Evolutionary conservation across 352 stramenopile genomes (phyloP).

Genomic region (Pythium angustatum): DNA sequence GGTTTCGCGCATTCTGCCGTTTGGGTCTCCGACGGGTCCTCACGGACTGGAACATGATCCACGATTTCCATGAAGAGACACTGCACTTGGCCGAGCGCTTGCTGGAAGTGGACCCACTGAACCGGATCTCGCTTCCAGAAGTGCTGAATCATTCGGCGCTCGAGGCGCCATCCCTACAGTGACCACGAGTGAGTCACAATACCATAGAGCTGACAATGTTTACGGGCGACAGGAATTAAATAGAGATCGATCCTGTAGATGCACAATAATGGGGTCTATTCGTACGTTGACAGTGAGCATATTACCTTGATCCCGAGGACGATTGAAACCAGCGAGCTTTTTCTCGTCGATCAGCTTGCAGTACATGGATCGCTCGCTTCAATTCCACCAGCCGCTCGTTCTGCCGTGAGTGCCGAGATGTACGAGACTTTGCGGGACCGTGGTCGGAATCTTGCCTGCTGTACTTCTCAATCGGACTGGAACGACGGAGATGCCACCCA

Average conservation of each 20-base stretch:
- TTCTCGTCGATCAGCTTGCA: conserved; percentile 41
- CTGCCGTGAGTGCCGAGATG: background rate
- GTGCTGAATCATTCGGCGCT: conserved; percentile 20
- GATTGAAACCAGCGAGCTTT: conserved; percentile 39
- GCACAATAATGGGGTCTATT: background rate
- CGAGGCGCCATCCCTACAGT: background rate
- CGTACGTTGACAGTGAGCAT: background rate
- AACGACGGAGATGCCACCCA: background rate
- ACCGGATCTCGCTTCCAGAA: conserved; percentile 23
- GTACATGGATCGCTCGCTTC: conserved; percentile 31
- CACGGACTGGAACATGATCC: conserved; percentile 23
- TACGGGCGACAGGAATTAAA: background rate
- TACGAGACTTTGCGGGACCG: background rate
- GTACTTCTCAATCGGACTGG: no score
- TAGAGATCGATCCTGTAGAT: background rate
- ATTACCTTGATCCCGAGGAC: conserved; percentile 14
- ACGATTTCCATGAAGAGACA: conserved; percentile 13
- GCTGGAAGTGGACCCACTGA: conserved; percentile 24
- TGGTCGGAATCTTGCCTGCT: no score
- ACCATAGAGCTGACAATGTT: background rate
- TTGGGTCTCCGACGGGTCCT: conserved; percentile 20
- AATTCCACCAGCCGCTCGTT: conserved; percentile 22
- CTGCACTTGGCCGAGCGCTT: conserved; percentile 26
- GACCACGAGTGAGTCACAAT: background rate
- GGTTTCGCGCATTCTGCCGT: conserved; percentile 19